Conservation (phyloP, 805 yeast genomes). For the Zygotorulaspora sp. region DNA sequence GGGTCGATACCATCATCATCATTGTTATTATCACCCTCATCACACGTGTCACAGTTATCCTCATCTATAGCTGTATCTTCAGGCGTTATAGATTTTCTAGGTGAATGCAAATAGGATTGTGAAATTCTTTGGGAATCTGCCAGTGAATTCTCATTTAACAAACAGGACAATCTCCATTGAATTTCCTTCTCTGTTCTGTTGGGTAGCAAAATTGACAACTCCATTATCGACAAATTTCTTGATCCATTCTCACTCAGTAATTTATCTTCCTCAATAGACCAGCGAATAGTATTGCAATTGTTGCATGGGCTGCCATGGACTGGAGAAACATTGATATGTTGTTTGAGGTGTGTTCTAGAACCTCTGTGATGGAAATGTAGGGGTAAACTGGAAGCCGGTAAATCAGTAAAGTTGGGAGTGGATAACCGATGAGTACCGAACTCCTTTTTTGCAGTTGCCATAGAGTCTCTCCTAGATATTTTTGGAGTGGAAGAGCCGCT, state of each 20-base stretch:
- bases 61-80: constrained; percentile 25
- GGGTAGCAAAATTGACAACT: constrained; percentile 67
- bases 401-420: constrained; percentile 18
- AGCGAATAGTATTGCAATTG: constrained; percentile 19
- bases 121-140: constrained; percentile 9
- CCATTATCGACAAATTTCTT: constrained; percentile 63
- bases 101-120: constrained; percentile 21
- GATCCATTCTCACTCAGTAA: constrained; percentile 50
- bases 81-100: constrained; percentile 20
- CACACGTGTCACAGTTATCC: constrained; percentile 17
- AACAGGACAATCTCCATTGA: constrained; percentile 50
- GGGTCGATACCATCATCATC: constrained; percentile 21
- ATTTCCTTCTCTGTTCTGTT: constrained; percentile 73
- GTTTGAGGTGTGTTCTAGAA: constrained; percentile 11
- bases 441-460: constrained; percentile 15
- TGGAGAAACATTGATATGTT: constrained; percentile 7
- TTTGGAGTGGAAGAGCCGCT: constrained; percentile 14
- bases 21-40: constrained; percentile 13
- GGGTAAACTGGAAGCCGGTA: constrained; percentile 14
- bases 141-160: constrained; percentile 23
- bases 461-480: constrained; percentile 25
- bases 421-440: constrained; percentile 11
- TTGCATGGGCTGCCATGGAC: constrained; percentile 5
- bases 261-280: constrained; percentile 70
- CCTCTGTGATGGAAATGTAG: constrained; percentile 9